Percentiles rank a stretch among this genome's conserved stretches.
Conservation (phyloP, 139 green algal species). For the Chlamydomonas eustigma region DNA sequence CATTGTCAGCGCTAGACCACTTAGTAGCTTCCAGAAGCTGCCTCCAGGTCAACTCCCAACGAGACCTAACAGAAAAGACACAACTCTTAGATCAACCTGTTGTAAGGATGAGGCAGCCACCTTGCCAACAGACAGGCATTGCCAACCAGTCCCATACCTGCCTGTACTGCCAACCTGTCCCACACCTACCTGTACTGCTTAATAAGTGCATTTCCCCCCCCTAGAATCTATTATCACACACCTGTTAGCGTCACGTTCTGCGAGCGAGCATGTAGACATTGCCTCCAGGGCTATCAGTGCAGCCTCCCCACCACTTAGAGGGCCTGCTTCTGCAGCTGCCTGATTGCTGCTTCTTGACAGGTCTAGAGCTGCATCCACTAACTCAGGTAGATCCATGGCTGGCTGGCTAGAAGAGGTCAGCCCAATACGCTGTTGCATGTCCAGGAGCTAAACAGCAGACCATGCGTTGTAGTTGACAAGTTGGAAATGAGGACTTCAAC, state of each 20-base stretch:
- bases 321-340: neutral
- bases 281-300: constrained; percentile 42
- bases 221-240: neutral
- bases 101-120: neutral
- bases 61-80: neutral
- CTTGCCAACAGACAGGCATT: neutral
- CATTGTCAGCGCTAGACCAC: neutral
- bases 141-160: neutral
- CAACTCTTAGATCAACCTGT: neutral
- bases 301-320: constrained; percentile 46
- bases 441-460: neutral
- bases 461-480: neutral
- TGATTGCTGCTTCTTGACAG: too few relatives aligned
- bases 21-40: neutral
- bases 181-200: neutral
- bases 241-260: constrained; percentile 12
- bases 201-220: neutral
- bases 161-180: neutral
- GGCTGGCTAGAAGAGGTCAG: too few relatives aligned
- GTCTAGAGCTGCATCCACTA: constrained; percentile 15
- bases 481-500: neutral
- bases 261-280: constrained; percentile 13
- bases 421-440: neutral
- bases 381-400: neutral
- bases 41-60: neutral